Conservation (phyloP, 371 early-diverging fungal genomes). For the Lichtheimia ramosa region DNA sequence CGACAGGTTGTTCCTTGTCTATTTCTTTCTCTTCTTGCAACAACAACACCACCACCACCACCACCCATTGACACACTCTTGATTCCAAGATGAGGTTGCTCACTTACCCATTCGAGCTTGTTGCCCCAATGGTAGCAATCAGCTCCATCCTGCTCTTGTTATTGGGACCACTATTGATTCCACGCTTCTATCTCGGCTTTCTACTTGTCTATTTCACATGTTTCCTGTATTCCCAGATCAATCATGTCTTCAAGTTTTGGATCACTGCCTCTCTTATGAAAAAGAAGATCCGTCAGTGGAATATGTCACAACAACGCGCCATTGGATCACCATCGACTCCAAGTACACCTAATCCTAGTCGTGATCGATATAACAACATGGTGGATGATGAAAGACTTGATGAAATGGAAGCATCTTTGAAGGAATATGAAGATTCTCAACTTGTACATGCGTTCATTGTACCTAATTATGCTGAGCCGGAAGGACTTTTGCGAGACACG, state of each 20-base stretch:
- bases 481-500: conserved; percentile 42
- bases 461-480: conserved; percentile 65
- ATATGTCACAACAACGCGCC: conserved; percentile 22
- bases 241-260: conserved; percentile 57
- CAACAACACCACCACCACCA: no score
- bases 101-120: conserved; percentile 50
- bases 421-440: conserved; percentile 26
- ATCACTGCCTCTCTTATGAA: conserved; percentile 41
- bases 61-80: background rate
- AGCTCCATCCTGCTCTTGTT: conserved; percentile 47
- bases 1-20: conserved; percentile 4
- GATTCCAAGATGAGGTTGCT: conserved; percentile 16
- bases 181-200: conserved; percentile 51
- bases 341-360: conserved; percentile 1
- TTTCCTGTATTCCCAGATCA: conserved; percentile 52
- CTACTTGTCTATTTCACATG: conserved; percentile 49
- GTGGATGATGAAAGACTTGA: conserved; percentile 38
- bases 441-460: conserved; percentile 57
- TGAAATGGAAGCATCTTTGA: conserved; percentile 43
- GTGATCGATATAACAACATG: conserved; percentile 2
- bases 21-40: background rate
- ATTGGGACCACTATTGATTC: conserved; percentile 54
- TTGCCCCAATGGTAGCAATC: conserved; percentile 54
- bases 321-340: conserved; percentile 1
- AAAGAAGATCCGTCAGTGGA: conserved; percentile 48